Conservation (phyloP, 192 early-diverging fungal species). For the Entomortierella parvispora region DNA sequence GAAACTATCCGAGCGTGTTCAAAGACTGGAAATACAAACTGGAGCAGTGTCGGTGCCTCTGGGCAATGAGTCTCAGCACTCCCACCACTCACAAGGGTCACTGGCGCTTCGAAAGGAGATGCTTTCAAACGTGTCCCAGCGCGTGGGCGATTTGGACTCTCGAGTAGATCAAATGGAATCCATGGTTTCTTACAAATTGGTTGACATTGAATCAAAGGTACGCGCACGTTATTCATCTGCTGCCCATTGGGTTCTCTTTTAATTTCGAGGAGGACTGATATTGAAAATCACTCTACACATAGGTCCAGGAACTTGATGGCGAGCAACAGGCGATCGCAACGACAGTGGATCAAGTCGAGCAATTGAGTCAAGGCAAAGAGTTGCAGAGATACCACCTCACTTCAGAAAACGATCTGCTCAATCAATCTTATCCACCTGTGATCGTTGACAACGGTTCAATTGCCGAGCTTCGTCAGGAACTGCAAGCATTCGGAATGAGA, state of each 20-base stretch:
- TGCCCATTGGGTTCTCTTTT: too few species aligned
- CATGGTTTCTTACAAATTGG: conserved; percentile 25
- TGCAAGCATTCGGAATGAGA: conserved; percentile 25
- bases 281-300: too few species aligned
- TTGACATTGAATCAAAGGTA: conserved; percentile 42
- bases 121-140: conserved; percentile 23
- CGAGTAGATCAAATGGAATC: conserved; percentile 31
- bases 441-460: conserved; percentile 6
- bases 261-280: too few species aligned
- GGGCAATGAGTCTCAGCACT: neutral
- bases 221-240: neutral
- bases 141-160: conserved; percentile 21
- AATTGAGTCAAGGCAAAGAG: neutral
- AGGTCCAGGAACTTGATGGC: conserved; percentile 28
- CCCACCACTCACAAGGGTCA: conserved; percentile 4
- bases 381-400: neutral
- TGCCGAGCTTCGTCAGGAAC: conserved; percentile 24
- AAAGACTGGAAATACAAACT: conserved; percentile 5
- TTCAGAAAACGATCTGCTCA: neutral
- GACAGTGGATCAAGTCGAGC: neutral
- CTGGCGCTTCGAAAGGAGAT: conserved; percentile 15
- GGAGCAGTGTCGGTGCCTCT: neutral
- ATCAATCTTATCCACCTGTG: neutral
- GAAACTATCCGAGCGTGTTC: conserved; percentile 7
- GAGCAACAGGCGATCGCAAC: neutral